Conservation (phyloP, 116 monocot genomes). For the Dioscorea cayenensis region DNA sequence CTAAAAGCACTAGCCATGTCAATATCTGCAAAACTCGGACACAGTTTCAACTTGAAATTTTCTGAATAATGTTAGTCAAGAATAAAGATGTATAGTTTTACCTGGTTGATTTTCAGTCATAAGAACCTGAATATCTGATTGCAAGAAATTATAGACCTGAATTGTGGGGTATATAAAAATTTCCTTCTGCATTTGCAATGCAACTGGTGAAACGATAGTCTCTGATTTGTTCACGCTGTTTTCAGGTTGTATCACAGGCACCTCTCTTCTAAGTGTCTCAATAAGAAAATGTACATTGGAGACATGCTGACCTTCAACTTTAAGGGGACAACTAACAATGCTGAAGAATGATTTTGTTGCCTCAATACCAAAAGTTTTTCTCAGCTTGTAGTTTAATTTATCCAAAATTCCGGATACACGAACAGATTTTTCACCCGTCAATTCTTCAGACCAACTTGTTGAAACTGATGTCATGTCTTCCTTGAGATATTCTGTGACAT, state of each 20-base stretch:
- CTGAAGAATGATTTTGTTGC: conserved; percentile 65
- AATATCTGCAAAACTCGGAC: conserved; percentile 28
- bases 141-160: conserved; percentile 63
- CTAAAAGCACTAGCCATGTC: conserved; percentile 5
- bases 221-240: conserved; percentile 22
- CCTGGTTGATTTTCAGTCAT: conserved; percentile 60
- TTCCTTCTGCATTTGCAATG: conserved; percentile 65
- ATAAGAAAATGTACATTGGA: conserved; percentile 68
- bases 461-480: conserved; percentile 20
- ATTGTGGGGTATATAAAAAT: conserved; percentile 81
- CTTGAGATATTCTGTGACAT: conserved; percentile 26
- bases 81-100: conserved; percentile 14
- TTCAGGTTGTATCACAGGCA: conserved; percentile 58
- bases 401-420: conserved; percentile 70
- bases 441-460: conserved; percentile 66
- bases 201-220: conserved; percentile 28
- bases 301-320: conserved; percentile 25
- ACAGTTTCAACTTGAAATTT: background rate
- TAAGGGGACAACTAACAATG: conserved; percentile 50
- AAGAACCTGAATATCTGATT: conserved; percentile 54
- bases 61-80: background rate
- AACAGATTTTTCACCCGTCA: conserved; percentile 67
- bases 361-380: conserved; percentile 49
- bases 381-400: conserved; percentile 66
- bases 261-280: conserved; percentile 63